Conservation (phyloP, 2,329 filamentous ascomycete genomes). For the Colletotrichum cuscutae region DNA sequence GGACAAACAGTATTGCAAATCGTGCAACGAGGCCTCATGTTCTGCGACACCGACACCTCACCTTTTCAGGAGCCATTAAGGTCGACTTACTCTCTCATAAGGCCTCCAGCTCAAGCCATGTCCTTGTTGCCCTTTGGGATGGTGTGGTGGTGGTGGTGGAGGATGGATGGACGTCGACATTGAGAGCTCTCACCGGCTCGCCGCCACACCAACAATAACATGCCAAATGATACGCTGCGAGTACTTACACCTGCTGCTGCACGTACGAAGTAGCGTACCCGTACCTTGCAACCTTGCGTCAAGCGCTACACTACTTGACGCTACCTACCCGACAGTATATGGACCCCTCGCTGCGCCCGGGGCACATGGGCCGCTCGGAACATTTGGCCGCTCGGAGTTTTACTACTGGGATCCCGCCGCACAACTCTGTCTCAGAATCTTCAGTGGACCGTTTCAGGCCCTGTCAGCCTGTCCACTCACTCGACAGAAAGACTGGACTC, state of each 20-base stretch:
- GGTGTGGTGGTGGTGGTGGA: neutral
- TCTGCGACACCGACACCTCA: conserved; percentile 5
- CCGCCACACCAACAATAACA: neutral
- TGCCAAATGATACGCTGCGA: neutral
- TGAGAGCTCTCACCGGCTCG: neutral
- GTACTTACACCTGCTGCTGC: too few relatives aligned
- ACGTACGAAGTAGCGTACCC: too few relatives aligned
- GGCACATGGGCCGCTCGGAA: conserved; percentile 17
- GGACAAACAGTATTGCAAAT: conserved; percentile 22
- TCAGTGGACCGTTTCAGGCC: conserved; percentile 28
- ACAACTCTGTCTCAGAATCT: conserved; percentile 22
- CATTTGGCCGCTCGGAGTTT: conserved; percentile 6
- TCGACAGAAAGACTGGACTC: neutral
- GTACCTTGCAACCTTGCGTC: too few relatives aligned
- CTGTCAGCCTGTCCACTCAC: conserved; percentile 18
- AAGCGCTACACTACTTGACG: neutral
- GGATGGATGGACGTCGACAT: neutral
- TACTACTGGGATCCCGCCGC: conserved; percentile 10
- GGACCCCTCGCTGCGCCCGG: neutral
- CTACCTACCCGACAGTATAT: neutral
- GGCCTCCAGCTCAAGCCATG: neutral
- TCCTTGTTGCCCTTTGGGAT: neutral
- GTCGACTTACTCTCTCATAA: neutral
- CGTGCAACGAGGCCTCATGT: conserved; percentile 5
- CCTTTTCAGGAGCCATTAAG: neutral